These are phyloP conservation scores for Blastobotrys attinorum DNA, from an alignment of 805 yeast species.

Conservation along the genomic window DNA sequence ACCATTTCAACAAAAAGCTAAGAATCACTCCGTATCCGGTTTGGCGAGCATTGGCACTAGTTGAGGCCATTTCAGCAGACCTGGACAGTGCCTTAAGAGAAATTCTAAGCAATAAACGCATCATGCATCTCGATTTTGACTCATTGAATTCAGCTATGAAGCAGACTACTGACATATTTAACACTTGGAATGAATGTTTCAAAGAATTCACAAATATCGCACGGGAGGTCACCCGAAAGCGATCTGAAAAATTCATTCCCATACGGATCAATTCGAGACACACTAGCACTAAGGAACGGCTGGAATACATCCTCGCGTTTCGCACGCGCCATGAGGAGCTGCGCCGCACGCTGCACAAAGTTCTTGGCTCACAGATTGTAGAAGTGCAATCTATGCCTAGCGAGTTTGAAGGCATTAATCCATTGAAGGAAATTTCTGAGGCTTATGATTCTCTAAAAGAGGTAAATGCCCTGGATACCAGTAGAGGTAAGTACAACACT, in stretches of 20 bases:
- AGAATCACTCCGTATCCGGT: conserved; percentile 56
- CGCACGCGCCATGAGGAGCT: conserved; percentile 49
- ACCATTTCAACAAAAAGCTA: conserved; percentile 52
- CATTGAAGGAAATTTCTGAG: conserved; percentile 29
- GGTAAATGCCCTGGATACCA: conserved; percentile 34
- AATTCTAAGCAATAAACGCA: conserved; percentile 30
- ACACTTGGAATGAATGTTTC: conserved; percentile 50
- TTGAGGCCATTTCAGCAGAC: conserved; percentile 57
- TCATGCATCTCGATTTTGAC: conserved; percentile 38
- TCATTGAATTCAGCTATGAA: conserved; percentile 33
- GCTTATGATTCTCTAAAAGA: conserved; percentile 37
- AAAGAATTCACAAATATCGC: conserved; percentile 59
- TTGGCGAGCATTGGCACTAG: conserved; percentile 52
- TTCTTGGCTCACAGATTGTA: conserved; percentile 6
- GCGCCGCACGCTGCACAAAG: conserved; percentile 29
- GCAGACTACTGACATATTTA: conserved; percentile 31
- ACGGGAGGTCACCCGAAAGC: conserved; percentile 66
- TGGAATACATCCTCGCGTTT: conserved; percentile 38
- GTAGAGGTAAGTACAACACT: conserved; percentile 15
- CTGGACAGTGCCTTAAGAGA: conserved; percentile 38
- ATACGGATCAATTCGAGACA: conserved; percentile 50
- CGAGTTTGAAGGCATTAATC: conserved; percentile 20
- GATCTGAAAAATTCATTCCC: conserved; percentile 62
- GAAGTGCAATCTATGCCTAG: conserved; percentile 5
- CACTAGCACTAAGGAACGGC: conserved; percentile 32